phyloP scores from a whole-genome alignment of 176 grass and related monocot genomes.

The Alloteropsis semialata region DNA sequence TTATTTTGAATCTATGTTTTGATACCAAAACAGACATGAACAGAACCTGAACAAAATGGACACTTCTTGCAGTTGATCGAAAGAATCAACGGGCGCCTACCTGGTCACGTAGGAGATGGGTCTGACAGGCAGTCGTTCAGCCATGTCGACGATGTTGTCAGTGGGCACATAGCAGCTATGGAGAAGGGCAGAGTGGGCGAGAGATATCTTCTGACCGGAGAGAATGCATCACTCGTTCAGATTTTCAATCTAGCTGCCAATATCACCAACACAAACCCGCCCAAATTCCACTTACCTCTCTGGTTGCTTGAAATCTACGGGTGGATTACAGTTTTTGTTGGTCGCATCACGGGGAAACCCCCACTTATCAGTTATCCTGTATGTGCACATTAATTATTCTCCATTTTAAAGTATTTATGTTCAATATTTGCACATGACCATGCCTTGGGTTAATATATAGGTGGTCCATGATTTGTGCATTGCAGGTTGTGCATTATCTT shows the following conservation, averaged over 20 bases:
- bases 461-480: slow-evolving; percentile 1
- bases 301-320: slow-evolving; percentile 72
- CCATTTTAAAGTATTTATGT: not conserved
- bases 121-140: slow-evolving; percentile 59
- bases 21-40: slow-evolving; percentile 14
- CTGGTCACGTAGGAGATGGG: slow-evolving; percentile 78
- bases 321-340: slow-evolving; percentile 78
- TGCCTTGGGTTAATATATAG: not conserved
- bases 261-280: slow-evolving; percentile 67
- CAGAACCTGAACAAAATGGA: not conserved
- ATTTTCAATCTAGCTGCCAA: slow-evolving; percentile 65
- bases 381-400: slow-evolving; percentile 10
- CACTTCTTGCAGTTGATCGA: slow-evolving; percentile 75
- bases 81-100: slow-evolving; percentile 79
- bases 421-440: not conserved
- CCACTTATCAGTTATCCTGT: slow-evolving; percentile 92
- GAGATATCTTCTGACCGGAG: slow-evolving; percentile 80
- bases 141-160: slow-evolving; percentile 84
- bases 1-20: no score
- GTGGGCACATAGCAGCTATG: slow-evolving; percentile 80
- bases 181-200: slow-evolving; percentile 73
- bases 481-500: slow-evolving; percentile 66
- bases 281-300: slow-evolving; percentile 64
- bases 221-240: slow-evolving; percentile 63
- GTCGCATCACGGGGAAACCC: slow-evolving; percentile 75